Base-by-base conservation (phyloP, 2,329 filamentous ascomycete genomes). In the Madurella mycetomatis region DNA sequence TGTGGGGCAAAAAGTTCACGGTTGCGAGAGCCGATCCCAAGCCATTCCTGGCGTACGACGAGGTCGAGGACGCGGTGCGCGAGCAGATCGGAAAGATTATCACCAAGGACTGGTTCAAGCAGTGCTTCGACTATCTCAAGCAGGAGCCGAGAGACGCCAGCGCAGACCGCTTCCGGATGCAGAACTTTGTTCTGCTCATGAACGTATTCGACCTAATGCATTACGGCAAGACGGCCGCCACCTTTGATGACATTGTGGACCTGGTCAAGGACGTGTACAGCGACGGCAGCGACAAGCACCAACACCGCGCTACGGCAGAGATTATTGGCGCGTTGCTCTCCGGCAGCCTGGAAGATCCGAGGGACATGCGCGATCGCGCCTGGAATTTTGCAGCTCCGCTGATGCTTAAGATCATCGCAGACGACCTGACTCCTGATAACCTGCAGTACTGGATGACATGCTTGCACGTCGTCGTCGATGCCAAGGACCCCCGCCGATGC, bases 211-310 rank as follows among this genome's bases (percentile, higher is more conserved):
- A 96, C 62, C 77, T 99, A 30, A 87, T 96, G 75, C 84, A 95
- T 62, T 85, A 88, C 64, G 90, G 85, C 1, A 74, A 89, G 49
- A 91, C 94, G 0, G 76, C 78, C 13, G 87, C 87, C 19, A 95
- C 84, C 0, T 89, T 96, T 64, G 85, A 92, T 5, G 94, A 99
- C 52, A 85, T 99, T 69, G 87, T 92, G 66, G 86, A 92, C 62
- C 78, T 96, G 56, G 83, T 88, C 5, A 76, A 81, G 55, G 82
- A 83, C 1, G 84, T 95, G 0, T 97, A 90, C 65, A 92, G 86
- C 13, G 92, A 99, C 69, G 94, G 95, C 9, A 94, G 86, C 64
- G 94, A 99, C 69, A 96, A 96, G 72, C 94, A 99, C 69, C 92
- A 99, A 69, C 94, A 99, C 69, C 88, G 94, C 49, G 94, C 94